These are phyloP conservation scores for Tremellales sp. DNA, from an alignment of 1,284 basidiomycete genomes.

Conservation along the genomic window DNA sequence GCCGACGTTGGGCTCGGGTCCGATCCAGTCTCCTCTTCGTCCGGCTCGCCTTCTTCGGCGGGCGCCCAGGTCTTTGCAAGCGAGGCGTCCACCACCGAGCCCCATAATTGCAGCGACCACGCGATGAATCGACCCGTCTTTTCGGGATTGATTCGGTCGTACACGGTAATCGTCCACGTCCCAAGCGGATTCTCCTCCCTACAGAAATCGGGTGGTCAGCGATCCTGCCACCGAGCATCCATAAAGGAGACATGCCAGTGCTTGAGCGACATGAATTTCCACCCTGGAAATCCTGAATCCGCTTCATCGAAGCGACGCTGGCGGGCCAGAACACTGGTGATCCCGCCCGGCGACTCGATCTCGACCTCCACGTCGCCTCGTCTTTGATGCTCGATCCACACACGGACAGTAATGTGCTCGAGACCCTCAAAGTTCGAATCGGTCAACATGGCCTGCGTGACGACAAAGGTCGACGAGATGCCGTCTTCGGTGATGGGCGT, in stretches of 20 bases:
- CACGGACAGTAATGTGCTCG: conserved; percentile 88
- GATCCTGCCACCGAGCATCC: background rate
- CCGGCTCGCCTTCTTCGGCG: conserved; percentile 41
- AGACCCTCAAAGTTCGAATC: conserved; percentile 77
- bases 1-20: conserved; percentile 46
- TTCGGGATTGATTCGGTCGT: conserved; percentile 63
- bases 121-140: conserved; percentile 77
- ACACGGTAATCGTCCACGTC: conserved; percentile 83
- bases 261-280: conserved; percentile 98
- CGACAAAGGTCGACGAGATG: conserved; percentile 61
- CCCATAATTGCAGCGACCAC: conserved; percentile 94
- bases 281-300: conserved; percentile 74
- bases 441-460: conserved; percentile 68
- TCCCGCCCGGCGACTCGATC: conserved; percentile 76
- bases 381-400: conserved; percentile 84
- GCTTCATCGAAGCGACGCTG: conserved; percentile 67
- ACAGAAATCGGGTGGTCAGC: conserved; percentile 13
- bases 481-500: conserved; percentile 63
- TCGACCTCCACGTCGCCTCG: conserved; percentile 93
- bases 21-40: conserved; percentile 49
- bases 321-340: conserved; percentile 78
- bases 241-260: conserved; percentile 69
- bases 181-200: conserved; percentile 95
- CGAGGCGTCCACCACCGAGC: conserved; percentile 71
- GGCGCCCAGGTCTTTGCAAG: conserved; percentile 61